Conservation (phyloP, 2,329 filamentous ascomycete species). For the Ceratocystis colombiana region DNA sequence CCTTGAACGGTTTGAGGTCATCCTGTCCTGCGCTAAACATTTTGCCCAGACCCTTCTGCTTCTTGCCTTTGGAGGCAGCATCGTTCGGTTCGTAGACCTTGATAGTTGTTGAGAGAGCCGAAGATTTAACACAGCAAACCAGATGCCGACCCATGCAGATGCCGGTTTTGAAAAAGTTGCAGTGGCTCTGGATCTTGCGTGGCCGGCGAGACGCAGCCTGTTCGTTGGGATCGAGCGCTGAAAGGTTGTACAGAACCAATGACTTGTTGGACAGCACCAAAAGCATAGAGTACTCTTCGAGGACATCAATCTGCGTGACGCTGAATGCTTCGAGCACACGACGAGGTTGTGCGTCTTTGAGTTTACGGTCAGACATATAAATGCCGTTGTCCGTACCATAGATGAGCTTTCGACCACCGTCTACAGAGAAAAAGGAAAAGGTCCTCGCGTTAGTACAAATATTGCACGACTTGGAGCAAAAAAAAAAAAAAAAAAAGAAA, state of each 20-base stretch:
- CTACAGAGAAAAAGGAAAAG: conserved; percentile 36
- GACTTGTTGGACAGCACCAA: conserved; percentile 90
- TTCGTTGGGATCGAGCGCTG: conserved; percentile 77
- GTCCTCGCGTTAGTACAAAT: conserved; percentile 26
- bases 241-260: conserved; percentile 76
- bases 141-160: conserved; percentile 90
- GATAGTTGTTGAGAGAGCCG: conserved; percentile 85
- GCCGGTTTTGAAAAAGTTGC: conserved; percentile 96
- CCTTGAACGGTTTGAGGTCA: conserved; percentile 92
- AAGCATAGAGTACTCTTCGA: conserved; percentile 89
- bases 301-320: conserved; percentile 89
- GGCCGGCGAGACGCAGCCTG: conserved; percentile 70
- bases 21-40: conserved; percentile 92
- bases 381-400: conserved; percentile 92
- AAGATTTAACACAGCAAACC: conserved; percentile 93
- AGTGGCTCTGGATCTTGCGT: conserved; percentile 93
- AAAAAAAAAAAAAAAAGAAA: neutral
- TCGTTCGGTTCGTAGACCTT: conserved; percentile 99
- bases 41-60: conserved; percentile 88
- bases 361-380: conserved; percentile 81
- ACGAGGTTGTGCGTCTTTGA: conserved; percentile 69
- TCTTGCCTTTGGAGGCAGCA: conserved; percentile 83
- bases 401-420: conserved; percentile 88
- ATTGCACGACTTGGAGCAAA: neutral
- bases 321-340: conserved; percentile 75